Base-by-base conservation (phyloP, 108 stramenopile genomes). In the Cyclotella sp. region DNA sequence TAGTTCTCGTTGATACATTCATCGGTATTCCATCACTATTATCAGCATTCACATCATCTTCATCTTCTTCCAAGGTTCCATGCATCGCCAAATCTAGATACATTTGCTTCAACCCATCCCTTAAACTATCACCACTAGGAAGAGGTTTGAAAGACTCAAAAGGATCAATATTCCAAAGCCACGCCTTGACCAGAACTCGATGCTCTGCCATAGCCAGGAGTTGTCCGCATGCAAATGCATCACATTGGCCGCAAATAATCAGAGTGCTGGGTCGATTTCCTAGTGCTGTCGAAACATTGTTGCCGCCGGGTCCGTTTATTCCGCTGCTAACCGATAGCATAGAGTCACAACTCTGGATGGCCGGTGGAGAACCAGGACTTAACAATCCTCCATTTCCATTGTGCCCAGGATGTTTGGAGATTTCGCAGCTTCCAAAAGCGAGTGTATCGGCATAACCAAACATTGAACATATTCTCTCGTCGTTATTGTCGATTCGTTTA, bases 171-270 rank as follows among this genome's bases (percentile, higher is more conserved):
- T 87, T 87, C 79, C 88, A 92, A 10, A 95, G 58, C 73, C 87
- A 73, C 55, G 94, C 91, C 78, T 91, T 90, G 19, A 92, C 70
- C 49, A 81, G 77, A 11, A 83, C 89, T 45, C 94, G 85, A 78
- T 95, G 94, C 79, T 95, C 94, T 15, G 88, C 88, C 61, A 95
- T 63, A 41, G 92, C 91, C 26, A 92, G 63, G 0, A 95, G 84
- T 72, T 95, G 94, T 13, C 94, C 94, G 67, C 92, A 93, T 14
- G 90, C 68, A 83, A 91, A 95, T 9, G 92, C 91, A 82, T 93
- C 90, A 14, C 87, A 87, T 60, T 77, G 75, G 12, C 89, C 86
- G 67, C 89, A 90, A 27, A 93, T 40, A 12, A 95, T 22, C 29
- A 95, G 63, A 11, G 89, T 74, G 70, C 90, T 91, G 16, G 95